These are phyloP conservation scores for Termitomyces sp. DNA, from an alignment of 768 basidiomycete genomes.

Conservation along the genomic window DNA sequence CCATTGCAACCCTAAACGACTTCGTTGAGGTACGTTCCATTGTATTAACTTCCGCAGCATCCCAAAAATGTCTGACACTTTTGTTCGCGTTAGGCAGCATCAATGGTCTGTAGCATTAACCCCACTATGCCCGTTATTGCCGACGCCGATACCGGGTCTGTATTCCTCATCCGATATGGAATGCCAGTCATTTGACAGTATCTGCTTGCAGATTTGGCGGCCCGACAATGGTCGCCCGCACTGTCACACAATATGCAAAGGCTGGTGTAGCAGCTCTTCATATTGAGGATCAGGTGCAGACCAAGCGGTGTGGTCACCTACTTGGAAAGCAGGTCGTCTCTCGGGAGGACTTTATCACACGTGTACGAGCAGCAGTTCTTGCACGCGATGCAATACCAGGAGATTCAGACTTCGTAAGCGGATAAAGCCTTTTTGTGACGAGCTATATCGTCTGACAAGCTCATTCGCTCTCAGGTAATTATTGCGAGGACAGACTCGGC, in stretches of 20 bases:
- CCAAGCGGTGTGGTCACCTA: constrained; percentile 78
- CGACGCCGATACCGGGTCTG: constrained; percentile 76
- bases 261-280: constrained; percentile 75
- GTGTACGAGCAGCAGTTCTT: constrained; percentile 74
- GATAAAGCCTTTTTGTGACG: neutral
- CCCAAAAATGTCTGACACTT: neutral
- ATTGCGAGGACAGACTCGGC: constrained; percentile 78
- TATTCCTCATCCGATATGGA: neutral
- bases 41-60: neutral
- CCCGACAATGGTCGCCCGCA: constrained; percentile 72
- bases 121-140: constrained; percentile 72
- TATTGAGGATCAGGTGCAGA: constrained; percentile 83
- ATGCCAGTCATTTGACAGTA: neutral
- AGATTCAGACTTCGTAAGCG: constrained; percentile 68
- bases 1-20: constrained; percentile 76
- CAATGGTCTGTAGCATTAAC: constrained; percentile 67
- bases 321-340: constrained; percentile 83
- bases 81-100: constrained; percentile 52
- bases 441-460: neutral
- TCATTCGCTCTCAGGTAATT: constrained; percentile 45
- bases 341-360: constrained; percentile 70
- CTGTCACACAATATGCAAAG: constrained; percentile 66
- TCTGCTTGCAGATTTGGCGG: constrained; percentile 54
- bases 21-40: constrained; percentile 54
- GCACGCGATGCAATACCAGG: constrained; percentile 77